phyloP scores from a whole-genome alignment of 805 yeast genomes.

The Candida krabiensis region DNA sequence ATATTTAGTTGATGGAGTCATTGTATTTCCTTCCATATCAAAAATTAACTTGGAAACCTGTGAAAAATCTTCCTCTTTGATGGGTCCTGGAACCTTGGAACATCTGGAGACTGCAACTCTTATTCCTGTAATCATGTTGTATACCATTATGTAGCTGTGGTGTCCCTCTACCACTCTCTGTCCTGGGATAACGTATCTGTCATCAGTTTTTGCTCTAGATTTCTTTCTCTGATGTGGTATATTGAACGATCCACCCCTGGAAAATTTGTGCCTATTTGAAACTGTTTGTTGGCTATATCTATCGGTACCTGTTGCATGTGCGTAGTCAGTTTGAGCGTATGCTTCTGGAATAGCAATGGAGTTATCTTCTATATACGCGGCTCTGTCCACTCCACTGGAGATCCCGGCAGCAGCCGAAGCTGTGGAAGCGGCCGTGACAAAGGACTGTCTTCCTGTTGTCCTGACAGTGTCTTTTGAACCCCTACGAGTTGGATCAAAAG shows the following conservation, averaged over 20 bases:
- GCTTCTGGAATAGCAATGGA: constrained; percentile 32
- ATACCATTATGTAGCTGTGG: constrained; percentile 89
- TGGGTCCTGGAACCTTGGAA: constrained; percentile 77
- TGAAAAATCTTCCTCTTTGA: constrained; percentile 69
- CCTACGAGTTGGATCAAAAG: constrained; percentile 3
- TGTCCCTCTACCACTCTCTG: constrained; percentile 68
- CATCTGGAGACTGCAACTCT: constrained; percentile 92
- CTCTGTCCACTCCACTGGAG: constrained; percentile 26
- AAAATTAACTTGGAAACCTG: constrained; percentile 79
- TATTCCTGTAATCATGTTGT: constrained; percentile 96
- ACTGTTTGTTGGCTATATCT: constrained; percentile 16
- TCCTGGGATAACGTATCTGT: constrained; percentile 32
- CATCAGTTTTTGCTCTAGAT: constrained; percentile 26
- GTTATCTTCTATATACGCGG: constrained; percentile 26
- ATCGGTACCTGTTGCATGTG: constrained; percentile 18
- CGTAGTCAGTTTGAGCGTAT: constrained; percentile 18
- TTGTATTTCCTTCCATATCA: constrained; percentile 81
- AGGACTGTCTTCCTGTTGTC: constrained; percentile 13
- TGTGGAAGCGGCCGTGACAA: not conserved
- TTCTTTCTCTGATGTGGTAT: constrained; percentile 20
- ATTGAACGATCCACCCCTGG: constrained; percentile 24
- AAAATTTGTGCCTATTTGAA: constrained; percentile 18
- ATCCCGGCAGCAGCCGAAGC: constrained; percentile 6
- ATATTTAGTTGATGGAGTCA: constrained; percentile 90
- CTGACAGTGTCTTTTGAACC: constrained; percentile 13